These are phyloP conservation scores for Podospora appendiculata DNA, from an alignment of 495 filamentous ascomycete species.

Conservation along the genomic window DNA sequence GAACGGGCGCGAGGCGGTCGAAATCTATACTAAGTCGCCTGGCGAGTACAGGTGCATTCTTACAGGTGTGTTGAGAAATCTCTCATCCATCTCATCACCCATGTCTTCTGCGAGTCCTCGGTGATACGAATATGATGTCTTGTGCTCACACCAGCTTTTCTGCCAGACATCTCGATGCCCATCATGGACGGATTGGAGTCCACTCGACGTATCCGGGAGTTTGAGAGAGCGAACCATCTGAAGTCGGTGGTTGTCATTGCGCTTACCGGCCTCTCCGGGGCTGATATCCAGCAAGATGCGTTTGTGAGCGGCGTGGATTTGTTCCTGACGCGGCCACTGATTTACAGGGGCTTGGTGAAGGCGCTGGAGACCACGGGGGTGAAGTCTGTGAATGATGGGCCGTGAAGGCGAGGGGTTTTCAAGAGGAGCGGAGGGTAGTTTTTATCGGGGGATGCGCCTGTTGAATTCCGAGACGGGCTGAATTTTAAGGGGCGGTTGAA, in stretches of 20 bases:
- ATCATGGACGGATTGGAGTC: constrained; percentile 61
- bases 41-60: constrained; percentile 34
- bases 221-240: constrained; percentile 35
- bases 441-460: too few species aligned
- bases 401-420: too few species aligned
- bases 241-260: constrained; percentile 44
- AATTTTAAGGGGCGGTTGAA: too few species aligned
- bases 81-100: not conserved
- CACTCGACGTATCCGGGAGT: constrained; percentile 51
- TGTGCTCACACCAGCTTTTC: too few species aligned
- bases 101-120: not conserved
- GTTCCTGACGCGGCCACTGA: constrained; percentile 67
- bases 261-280: constrained; percentile 59
- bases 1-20: constrained; percentile 52
- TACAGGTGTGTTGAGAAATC: constrained; percentile 11
- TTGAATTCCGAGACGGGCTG: too few species aligned
- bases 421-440: too few species aligned
- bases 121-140: too few species aligned
- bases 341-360: constrained; percentile 25
- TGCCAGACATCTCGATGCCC: constrained; percentile 61
- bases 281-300: constrained; percentile 57
- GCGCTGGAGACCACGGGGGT: constrained; percentile 5
- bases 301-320: constrained; percentile 60
- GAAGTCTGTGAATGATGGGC: not conserved
- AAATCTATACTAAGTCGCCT: constrained; percentile 34